phyloP scores from a whole-genome alignment of 495 filamentous ascomycete species.

The Collariella sp. region DNA sequence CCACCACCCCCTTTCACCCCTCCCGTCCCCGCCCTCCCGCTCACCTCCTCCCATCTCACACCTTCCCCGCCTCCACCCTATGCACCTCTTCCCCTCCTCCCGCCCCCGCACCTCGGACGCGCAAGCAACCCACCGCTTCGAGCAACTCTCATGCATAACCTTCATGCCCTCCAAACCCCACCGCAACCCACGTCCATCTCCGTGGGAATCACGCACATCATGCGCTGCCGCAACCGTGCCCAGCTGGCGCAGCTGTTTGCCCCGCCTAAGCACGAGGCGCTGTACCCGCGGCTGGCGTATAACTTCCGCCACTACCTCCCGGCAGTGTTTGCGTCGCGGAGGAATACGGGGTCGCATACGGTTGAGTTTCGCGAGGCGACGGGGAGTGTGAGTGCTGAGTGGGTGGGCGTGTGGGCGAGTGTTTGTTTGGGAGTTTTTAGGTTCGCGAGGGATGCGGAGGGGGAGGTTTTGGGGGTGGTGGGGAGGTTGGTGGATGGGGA shows the following conservation, averaged over 20 bases:
- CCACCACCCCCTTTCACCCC: background rate
- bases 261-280: background rate
- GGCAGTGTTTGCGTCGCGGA: background rate
- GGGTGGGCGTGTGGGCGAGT: conserved; percentile 5
- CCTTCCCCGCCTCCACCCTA: background rate
- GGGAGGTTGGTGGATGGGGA: conserved; percentile 9
- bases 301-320: conserved; percentile 2
- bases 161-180: background rate
- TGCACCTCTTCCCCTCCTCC: background rate
- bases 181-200: background rate
- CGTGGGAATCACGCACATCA: background rate
- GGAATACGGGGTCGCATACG: background rate
- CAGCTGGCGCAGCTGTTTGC: background rate
- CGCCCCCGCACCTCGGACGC: background rate
- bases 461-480: conserved; percentile 1
- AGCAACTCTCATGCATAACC: background rate
- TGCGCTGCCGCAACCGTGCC: background rate
- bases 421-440: conserved; percentile 14
- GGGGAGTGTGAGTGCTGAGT: background rate
- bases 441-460: conserved; percentile 2
- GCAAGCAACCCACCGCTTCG: background rate
- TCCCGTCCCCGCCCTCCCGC: background rate
- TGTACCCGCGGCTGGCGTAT: conserved; percentile 2
- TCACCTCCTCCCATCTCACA: background rate
- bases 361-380: conserved; percentile 20